Base-by-base conservation (phyloP, 2,329 filamentous ascomycete genomes). In the Fusarium irregulare region DNA sequence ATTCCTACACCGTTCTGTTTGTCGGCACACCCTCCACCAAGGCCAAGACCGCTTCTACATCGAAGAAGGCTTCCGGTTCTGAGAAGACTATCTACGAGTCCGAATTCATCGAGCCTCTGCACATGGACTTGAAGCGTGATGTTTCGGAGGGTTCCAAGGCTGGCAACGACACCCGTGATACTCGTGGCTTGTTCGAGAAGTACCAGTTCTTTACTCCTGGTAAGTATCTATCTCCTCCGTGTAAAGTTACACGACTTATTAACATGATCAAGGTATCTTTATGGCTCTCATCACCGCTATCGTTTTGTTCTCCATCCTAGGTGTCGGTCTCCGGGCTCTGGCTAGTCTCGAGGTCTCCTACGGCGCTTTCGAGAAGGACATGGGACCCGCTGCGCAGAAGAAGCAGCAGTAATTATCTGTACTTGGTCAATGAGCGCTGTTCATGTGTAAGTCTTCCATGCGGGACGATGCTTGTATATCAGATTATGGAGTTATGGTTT, bases 341-440 rank as follows among this genome's bases (percentile, higher is more conserved):
- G 84, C 88, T 9, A 95, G 93, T 72, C 85, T 99, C 20, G 87
- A 98, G 79, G 93, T 98, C 30, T 92, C 93, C 2, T 98, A 98
- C 79, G 93, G 92, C 68, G 94, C 96, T 3, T 99, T 98, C 78
- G 95, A 97, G 78, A 98, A 97, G 85, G 95, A 98, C 74, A 97
- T 93, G 85, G 93, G 94, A 0, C 93, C 93, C n/a, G 85, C 89
- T 40, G 92, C 92, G 32, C 93, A 97, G 81, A 97, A 94, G 88
- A 97, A 93, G 84, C 78, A 81, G 68, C 73, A 81, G 71, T 79
- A 76, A 72, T 42, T 46, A 41, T 20, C 47, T 64, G 54, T 53
- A 58, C 37, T 46, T 41, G 23, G 53, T 59, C 54, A 48, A 63
- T 41, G 58, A 56, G 56, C 44, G 59, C 50, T 69, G 64, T 64